Conservation (phyloP, 306 rosid genomes). For the Arachis hypogaea region DNA sequence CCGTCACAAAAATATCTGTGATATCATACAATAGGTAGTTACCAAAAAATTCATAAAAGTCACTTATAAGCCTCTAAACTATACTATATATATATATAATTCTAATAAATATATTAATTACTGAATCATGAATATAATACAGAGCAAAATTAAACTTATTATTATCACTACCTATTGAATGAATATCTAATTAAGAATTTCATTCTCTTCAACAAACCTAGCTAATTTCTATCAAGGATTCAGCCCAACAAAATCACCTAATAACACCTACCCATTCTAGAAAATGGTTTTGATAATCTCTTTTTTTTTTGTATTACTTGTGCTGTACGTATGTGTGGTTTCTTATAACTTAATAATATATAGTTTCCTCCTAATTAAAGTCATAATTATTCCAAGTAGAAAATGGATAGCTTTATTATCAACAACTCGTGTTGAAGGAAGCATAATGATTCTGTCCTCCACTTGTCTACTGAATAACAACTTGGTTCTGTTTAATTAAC, state of each 20-base stretch:
- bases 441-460: constrained; percentile 47
- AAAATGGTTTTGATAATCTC: neutral
- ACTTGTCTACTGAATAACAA: constrained; percentile 19
- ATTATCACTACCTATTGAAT: no score
- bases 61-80: no score
- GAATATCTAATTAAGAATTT: no score
- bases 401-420: constrained; percentile 21
- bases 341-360: neutral
- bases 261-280: constrained; percentile 14
- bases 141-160: no score
- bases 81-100: no score
- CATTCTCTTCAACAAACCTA: no score
- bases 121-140: no score
- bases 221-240: no score
- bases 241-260: constrained; percentile 31
- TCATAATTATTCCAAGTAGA: neutral
- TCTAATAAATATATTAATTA: no score
- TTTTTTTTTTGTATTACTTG: neutral
- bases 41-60: no score
- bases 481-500: constrained; percentile 4
- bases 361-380: neutral
- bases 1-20: no score
- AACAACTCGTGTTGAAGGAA: constrained; percentile 31
- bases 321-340: neutral
- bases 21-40: no score